Evolutionary conservation across 225 moss, liverwort and hornwort genomes (phyloP).

Genomic region (Bryoerythrophyllum caledonicum): DNA sequence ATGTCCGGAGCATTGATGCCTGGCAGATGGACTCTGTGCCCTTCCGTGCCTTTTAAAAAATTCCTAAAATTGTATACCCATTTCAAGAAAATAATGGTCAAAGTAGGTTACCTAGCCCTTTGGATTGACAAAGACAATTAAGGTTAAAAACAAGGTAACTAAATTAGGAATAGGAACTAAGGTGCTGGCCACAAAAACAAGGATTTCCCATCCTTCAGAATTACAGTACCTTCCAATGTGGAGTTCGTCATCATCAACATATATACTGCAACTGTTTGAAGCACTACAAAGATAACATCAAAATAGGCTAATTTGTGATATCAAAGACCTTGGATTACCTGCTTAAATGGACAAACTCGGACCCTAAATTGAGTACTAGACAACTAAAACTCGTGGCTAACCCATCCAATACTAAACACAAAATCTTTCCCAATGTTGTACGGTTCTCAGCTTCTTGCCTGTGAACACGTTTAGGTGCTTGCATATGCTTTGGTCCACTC

Average conservation of each 20-base stretch:
- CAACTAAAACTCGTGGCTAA: conserved; percentile 18
- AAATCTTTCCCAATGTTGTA: not conserved
- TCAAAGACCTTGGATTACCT: conserved; percentile 21
- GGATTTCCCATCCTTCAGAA: not conserved
- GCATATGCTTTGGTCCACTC: conserved; percentile 58
- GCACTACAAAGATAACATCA: conserved; percentile 9
- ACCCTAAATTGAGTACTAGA: conserved; percentile 20
- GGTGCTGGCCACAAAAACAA: too few species aligned
- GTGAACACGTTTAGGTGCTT: conserved; percentile 32
- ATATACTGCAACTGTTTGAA: conserved; percentile 4
- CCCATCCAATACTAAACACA: conserved; percentile 12
- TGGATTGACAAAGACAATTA: too few species aligned
- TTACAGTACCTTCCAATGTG: not conserved
- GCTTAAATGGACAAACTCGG: conserved; percentile 9
- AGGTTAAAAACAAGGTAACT: too few species aligned
- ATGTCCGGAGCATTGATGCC: conserved; percentile 38
- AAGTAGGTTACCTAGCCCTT: too few species aligned
- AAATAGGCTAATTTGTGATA: conserved; percentile 17
- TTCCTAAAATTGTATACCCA: too few species aligned
- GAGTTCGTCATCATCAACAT: conserved; percentile 9
- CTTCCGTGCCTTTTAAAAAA: conserved; percentile 42
- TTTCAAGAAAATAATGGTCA: too few species aligned
- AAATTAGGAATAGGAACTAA: too few species aligned
- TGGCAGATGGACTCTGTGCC: conserved; percentile 58
- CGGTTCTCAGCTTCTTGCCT: conserved; percentile 9